Evolutionary conservation across 257 asterid genomes (phyloP), one percentile per base, ranked within the genome.

Genomic region (Ajuga chamaepitys): DNA sequence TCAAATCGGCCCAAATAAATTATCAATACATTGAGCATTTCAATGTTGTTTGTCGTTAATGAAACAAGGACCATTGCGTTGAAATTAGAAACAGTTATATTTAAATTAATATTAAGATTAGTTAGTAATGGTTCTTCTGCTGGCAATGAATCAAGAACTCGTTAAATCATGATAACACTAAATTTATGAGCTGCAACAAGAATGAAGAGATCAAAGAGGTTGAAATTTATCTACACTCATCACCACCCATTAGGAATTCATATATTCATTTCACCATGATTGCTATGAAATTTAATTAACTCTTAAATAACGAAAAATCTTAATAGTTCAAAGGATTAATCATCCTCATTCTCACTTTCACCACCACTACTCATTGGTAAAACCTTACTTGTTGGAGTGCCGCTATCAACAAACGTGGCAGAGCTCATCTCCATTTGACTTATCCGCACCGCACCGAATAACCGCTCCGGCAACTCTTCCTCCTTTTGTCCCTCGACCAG

Each of bases 371-470:
- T 79, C 80, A 80, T 70, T 25, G 87, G 86, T 70, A 78, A 63
- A 66, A 80, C 79, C 77, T 79, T 84, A 55, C 80, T 83, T n/a
- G 77, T 53, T 30, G 81, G 52, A 25, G 80, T 61, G 75, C 75
- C 77, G 58, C 77, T 56, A 21, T 91, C 96, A 1, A 88, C 85
- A 37, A 64, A 82, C 14, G 82, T 70, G 2, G 96, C 95, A 7
- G 95, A 86, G 20, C 82, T 72, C 98, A 85, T 88, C 80, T 91
- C 98, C 95, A 92, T 88, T 50, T 89, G 98, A 57, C 89, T 76
- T 72, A 92, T 75, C 75, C 97, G 81, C 47, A 92, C 97, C 5
- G 95, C 97, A 0, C 98, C 97, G 51, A 92, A 79, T 64, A 92
- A 58, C 55, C 80, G 83, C 44, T 92, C 98, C 32, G 98, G 98